Evolutionary conservation across 176 grass and related monocot species (phyloP), one percentile per base, ranked within the genome.

Genomic region (Eremochloa ophiuroides): DNA sequence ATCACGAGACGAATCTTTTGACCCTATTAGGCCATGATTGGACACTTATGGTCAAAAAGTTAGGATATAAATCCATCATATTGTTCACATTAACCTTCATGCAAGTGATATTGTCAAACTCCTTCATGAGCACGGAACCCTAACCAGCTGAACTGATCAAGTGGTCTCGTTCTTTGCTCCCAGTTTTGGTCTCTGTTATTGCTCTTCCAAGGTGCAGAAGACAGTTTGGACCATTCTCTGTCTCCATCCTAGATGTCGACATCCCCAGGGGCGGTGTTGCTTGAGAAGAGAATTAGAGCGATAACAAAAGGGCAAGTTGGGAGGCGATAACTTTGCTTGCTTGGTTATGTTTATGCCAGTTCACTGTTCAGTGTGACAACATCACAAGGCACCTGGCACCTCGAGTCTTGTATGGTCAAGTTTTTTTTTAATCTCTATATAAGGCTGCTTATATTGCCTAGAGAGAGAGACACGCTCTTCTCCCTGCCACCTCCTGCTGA

Each of bases 311-410:
- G 38, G 16, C 33, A 39, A 62, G 20, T 12, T 26, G n/a, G 23
- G 25, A 56, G n/a, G 7, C 29, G 42, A 76, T 26, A 76, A 39
- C 43, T 69, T 59, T 51, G 26, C 35, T 37, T 37, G 5, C 33
- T 62, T 66, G 22, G 23, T 75, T 76, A 59, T 48, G 77, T 77
- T 50, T 37, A 77, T 35, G 58, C 26, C 63, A 58, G 35, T n/a
- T 76, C n/a, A 56, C 6, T 41, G 75, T 7, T 78, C 27, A 30
- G 58, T 55, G 62, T 66, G 11, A 51, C 16, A 75, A 75, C 18
- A 30, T 9, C 62, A 39, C 15, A 2, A 22, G n/a, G n/a, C n/a
- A n/a, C n/a, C n/a, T n/a, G 38, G 23, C 73, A 76, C 29, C 82
- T 61, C 47, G 29, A 74, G 59, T 46, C 39, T 48, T 3, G 20